A percentile compares a stretch with the other conserved stretches of the same genome.
Evolutionary conservation across 73 alveolate species (phyloP).

Genomic region (Paramecium pentaurelia): DNA sequence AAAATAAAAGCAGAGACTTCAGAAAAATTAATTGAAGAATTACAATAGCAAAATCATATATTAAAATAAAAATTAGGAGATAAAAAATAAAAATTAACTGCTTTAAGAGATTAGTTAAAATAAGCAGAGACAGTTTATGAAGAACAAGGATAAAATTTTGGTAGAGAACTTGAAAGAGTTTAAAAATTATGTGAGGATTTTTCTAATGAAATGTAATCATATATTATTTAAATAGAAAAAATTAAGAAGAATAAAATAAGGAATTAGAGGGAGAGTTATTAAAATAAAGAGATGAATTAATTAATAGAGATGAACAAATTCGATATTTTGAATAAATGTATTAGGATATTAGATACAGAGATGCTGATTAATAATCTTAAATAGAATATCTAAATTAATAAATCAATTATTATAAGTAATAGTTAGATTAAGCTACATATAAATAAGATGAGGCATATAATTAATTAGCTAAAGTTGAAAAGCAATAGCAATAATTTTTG

Average conservation of each 20-base stretch:
- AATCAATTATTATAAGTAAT: not conserved
- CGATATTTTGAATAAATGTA: conserved; percentile 37
- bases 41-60: not conserved
- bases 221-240: not conserved
- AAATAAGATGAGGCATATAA: not conserved
- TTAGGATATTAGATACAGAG: conserved; percentile 38
- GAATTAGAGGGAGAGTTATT: not conserved
- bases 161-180: conserved; percentile 24
- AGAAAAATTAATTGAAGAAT: conserved; percentile 7
- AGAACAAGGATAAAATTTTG: conserved; percentile 38
- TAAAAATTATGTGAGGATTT: conserved; percentile 34
- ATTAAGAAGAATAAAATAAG: not conserved
- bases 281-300: not conserved
- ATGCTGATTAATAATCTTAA: not conserved
- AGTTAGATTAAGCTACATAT: not conserved
- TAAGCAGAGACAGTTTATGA: not conserved
- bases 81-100: not conserved
- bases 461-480: not conserved
- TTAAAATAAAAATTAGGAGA: not conserved
- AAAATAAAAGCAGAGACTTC: not conserved
- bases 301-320: conserved; percentile 22
- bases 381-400: conserved; percentile 12
- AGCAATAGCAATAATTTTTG: not conserved
- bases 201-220: conserved; percentile 29
- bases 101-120: conserved; percentile 3